Conservation (phyloP, 2,329 filamentous ascomycete genomes). For the Malbranchea zuffiana region DNA sequence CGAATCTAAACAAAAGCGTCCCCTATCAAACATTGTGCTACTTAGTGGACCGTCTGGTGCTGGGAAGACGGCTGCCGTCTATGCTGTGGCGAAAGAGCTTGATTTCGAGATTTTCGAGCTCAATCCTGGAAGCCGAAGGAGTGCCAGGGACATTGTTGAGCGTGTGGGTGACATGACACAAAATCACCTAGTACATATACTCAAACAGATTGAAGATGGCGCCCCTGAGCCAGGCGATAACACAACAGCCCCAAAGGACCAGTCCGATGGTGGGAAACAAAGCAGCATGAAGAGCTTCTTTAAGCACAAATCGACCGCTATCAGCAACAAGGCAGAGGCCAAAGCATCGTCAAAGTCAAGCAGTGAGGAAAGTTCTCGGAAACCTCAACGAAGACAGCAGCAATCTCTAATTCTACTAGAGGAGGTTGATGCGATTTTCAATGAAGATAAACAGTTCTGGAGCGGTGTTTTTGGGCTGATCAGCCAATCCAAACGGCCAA, state of each 20-base stretch:
- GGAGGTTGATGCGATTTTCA: slow-evolving; percentile 86
- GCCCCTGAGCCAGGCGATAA: slow-evolving; percentile 33
- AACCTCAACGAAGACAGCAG: slow-evolving; percentile 49
- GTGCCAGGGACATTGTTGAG: slow-evolving; percentile 80
- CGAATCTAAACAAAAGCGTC: slow-evolving; percentile 28
- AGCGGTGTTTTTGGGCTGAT: slow-evolving; percentile 66
- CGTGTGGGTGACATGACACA: slow-evolving; percentile 93
- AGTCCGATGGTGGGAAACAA: slow-evolving; percentile 57
- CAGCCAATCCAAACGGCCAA: slow-evolving; percentile 73
- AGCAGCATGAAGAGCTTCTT: slow-evolving; percentile 75
- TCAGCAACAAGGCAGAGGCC: slow-evolving; percentile 16
- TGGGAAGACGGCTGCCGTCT: slow-evolving; percentile 86
- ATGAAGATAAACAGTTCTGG: slow-evolving; percentile 96
- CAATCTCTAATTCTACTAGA: slow-evolving; percentile 91
- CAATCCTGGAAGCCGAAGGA: slow-evolving; percentile 70
- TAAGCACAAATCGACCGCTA: slow-evolving; percentile 41
- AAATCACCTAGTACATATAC: slow-evolving; percentile 72
- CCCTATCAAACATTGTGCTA: slow-evolving; percentile 61
- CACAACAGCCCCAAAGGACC: slow-evolving; percentile 4
- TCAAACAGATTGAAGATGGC: slow-evolving; percentile 22
- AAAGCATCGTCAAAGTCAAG: slow-evolving; percentile 22
- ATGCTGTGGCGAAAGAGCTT: slow-evolving; percentile 83
- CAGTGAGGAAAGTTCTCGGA: slow-evolving; percentile 16
- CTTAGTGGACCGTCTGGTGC: slow-evolving; percentile 81
- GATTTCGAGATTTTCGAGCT: slow-evolving; percentile 94